phyloP scores from a whole-genome alignment of 352 stramenopile species.

The Phytopythium helicoides region DNA sequence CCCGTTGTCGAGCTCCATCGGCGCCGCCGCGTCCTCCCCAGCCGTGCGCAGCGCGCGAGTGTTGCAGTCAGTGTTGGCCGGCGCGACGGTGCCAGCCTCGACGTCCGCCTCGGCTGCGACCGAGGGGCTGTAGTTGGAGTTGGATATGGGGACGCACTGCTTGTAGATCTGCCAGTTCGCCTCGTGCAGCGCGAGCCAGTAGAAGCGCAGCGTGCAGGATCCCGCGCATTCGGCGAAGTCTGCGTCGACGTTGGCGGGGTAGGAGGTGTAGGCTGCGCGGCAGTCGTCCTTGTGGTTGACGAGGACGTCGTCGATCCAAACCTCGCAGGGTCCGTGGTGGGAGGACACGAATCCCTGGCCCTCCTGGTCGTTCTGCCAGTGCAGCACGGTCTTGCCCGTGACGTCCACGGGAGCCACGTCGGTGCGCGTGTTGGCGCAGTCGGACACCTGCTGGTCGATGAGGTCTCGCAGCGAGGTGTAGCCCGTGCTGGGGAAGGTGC shows the following conservation, averaged over 20 bases:
- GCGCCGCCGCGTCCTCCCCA: constrained; percentile 11
- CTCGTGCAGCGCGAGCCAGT: constrained; percentile 36
- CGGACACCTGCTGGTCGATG: constrained; percentile 30
- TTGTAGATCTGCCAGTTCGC: constrained; percentile 44
- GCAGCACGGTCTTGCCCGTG: constrained; percentile 29
- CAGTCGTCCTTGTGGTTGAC: constrained; percentile 52
- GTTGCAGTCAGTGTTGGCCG: constrained; percentile 15
- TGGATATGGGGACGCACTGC: constrained; percentile 30
- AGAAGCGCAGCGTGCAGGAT: constrained; percentile 25
- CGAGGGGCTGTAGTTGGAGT: constrained; percentile 5
- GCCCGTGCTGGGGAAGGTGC: constrained; percentile 27
- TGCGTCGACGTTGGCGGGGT: constrained; percentile 21
- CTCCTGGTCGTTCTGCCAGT: constrained; percentile 52
- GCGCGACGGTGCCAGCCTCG: constrained; percentile 3
- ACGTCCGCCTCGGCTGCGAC: background rate
- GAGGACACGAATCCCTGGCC: constrained; percentile 46
- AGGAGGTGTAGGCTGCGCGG: constrained; percentile 24
- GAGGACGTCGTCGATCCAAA: constrained; percentile 52
- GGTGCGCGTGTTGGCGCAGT: constrained; percentile 39
- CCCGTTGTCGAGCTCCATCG: constrained; percentile 16
- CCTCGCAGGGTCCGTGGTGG: constrained; percentile 54
- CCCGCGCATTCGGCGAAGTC: constrained; percentile 28
- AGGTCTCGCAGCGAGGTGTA: constrained; percentile 46
- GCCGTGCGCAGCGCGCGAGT: constrained; percentile 18
- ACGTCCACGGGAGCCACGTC: constrained; percentile 38